phyloP scores from a whole-genome alignment of 495 filamentous ascomycete species.

The Achaetomiella virescens region DNA sequence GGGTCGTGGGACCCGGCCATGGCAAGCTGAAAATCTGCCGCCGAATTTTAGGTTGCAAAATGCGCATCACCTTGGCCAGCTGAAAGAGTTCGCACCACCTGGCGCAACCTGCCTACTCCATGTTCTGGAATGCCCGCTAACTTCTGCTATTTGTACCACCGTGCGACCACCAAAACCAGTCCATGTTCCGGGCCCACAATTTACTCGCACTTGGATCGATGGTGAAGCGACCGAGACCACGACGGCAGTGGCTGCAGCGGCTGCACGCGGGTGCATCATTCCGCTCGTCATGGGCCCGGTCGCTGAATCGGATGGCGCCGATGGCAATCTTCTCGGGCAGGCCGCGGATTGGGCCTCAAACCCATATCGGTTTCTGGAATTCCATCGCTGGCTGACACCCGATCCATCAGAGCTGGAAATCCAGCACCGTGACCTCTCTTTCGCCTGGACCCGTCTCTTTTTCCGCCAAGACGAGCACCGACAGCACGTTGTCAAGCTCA shows the following conservation, averaged over 20 bases:
- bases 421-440: slow-evolving; percentile 30
- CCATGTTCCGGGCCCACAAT: not conserved
- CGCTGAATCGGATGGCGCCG: too few relatives aligned
- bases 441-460: not conserved
- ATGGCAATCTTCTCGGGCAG: too few relatives aligned
- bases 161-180: too few relatives aligned
- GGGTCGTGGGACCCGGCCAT: not conserved
- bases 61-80: slow-evolving; percentile 7
- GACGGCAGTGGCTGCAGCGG: slow-evolving; percentile 2
- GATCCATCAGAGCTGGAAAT: slow-evolving; percentile 29
- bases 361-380: not conserved
- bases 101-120: not conserved
- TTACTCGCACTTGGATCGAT: not conserved
- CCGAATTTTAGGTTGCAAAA: too few relatives aligned
- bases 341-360: not conserved
- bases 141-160: too few relatives aligned
- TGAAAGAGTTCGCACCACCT: not conserved
- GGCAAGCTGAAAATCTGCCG: slow-evolving; percentile 5
- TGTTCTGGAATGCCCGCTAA: not conserved
- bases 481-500: slow-evolving; percentile 31
- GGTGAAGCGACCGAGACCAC: not conserved
- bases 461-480: slow-evolving; percentile 29
- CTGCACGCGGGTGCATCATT: not conserved
- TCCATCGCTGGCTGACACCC: not conserved
- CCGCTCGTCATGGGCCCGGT: too few relatives aligned